Evolutionary conservation across 768 basidiomycete genomes (phyloP), one percentile per base, ranked within the genome.

Genomic region (Auriscalpium orientale): DNA sequence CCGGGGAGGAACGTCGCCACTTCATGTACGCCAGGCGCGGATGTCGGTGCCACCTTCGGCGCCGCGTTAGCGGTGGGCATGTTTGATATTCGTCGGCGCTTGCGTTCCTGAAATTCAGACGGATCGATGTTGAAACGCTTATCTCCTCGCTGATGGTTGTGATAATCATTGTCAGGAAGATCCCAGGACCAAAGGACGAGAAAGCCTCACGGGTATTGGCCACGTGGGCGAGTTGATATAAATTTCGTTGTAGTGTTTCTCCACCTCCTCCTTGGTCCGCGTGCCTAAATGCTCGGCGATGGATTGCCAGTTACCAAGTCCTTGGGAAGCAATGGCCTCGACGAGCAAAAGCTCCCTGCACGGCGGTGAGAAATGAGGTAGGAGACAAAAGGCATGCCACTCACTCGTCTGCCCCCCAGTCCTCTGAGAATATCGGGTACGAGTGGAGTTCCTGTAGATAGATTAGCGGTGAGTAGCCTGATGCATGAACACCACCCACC

Each of bases 341-440:
- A 98, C 74, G 16, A 99, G 75, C 8, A 95, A 74, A 2, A 98
- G 77, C 68, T 99, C 95, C 72, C 92, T 95, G 62, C 21, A 6
- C 33, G 33, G 44, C 1, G 34, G n/a, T 28, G 61, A 22, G 57
- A 60, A 47, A 36, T 16, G 2, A 49, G 36, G 22, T 9, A 47
- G 51, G n/a, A 28, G 35, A 49, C 38, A 45, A 56, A 38, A 3
- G 33, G 35, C 44, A 45, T 48, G 35, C 22, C 4, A 74, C 85
- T 70, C 64, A 93, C 91, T 99, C 95, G 70, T 98, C 95, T 9
- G 95, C 95, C 40, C 94, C 95, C 97, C 95, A 98, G 68, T 95
- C 92, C 55, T 87, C 84, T 8, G 85, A 79, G 65, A 97, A 95
- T 65, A 99, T 97, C 3, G 95, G 97, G 70, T 95, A 91, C 8